Base-by-base conservation (phyloP, 768 basidiomycete species). In the Termitomyces sp. region DNA sequence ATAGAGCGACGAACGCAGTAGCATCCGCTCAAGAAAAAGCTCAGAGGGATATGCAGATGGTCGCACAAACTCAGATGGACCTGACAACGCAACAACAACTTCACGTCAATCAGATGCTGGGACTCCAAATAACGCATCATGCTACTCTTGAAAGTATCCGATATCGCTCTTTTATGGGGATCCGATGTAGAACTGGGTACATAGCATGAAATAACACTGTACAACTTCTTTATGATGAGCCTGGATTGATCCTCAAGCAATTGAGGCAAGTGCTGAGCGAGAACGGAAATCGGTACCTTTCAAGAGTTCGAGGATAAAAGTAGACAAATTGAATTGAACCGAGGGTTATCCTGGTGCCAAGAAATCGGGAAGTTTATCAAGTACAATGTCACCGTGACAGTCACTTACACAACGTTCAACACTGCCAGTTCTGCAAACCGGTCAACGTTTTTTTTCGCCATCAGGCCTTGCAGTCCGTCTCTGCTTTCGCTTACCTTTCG, bases 21-120 rank as follows among this genome's bases (percentile, higher is more conserved):
- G 56, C 42, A n/a, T 26, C 43, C 13, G 58, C 57, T 3, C 55
- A 51, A 33, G 40, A 60, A 40, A 60, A 56, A 32, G 59, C 48
- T 18, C 50, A 57, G 40, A 56, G 44, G 28, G 59, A 60, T 40
- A 58, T 22, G 50, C 46, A 16, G 33, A 46, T 18, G 42, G 54
- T 28, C 1, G 33, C 32, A 30, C 28, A 58, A n/a, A 44, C 38
- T 3, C 42, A 51, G 49, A 44, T 7, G 14, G 14, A 53, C 12
- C 40, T 53, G 26, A n/a, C 26, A 43, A 16, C 36, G 24, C 28
- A 18, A 28, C 16, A 42, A 30, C 52, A 53, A n/a, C 38, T 43
- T 53, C 26, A 53, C 16, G 38, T 53, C 20, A 53, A 53, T 42
- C 24, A 38, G 38, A 53, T 42, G 12, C n/a, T 22, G 30, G 28